phyloP scores from a whole-genome alignment of 345 rosid species.

The Citrus reticulata region DNA sequence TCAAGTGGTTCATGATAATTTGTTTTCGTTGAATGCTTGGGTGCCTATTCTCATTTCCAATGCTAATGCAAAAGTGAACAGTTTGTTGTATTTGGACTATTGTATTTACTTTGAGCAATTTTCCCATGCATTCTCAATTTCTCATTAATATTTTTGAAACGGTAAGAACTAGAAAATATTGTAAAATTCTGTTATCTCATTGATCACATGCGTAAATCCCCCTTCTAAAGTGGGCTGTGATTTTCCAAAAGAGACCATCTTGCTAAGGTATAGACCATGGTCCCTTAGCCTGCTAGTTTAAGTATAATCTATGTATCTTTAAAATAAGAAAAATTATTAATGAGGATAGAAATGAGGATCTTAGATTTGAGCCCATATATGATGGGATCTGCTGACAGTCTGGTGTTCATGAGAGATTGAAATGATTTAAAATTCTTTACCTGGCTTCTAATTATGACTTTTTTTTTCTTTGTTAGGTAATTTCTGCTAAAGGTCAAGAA shows the following conservation, averaged over 20 bases:
- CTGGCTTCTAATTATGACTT: neutral
- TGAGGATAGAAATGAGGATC: no score
- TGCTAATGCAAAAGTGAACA: neutral
- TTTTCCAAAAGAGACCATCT: neutral
- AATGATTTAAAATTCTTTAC: neutral
- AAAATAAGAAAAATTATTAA: no score
- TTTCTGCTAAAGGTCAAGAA: slow-evolving; percentile 62
- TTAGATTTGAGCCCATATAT: neutral
- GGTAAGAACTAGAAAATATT: neutral
- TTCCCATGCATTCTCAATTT: neutral
- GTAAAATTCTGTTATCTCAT: neutral
- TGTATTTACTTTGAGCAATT: neutral
- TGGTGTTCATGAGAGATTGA: slow-evolving; percentile 5
- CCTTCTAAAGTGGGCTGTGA: neutral
- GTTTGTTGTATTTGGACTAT: neutral
- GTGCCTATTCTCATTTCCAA: neutral
- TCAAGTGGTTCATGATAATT: neutral
- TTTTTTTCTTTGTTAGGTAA: slow-evolving; percentile 32
- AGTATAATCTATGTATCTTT: neutral
- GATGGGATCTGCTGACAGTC: neutral
- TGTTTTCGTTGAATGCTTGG: neutral
- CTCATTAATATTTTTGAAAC: neutral
- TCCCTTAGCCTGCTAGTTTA: neutral
- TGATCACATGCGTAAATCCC: neutral
- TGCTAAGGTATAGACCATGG: neutral